Evolutionary conservation across 352 stramenopile genomes (phyloP), one percentile per base, ranked within the genome.

Genomic region (Globisporangium polare): DNA sequence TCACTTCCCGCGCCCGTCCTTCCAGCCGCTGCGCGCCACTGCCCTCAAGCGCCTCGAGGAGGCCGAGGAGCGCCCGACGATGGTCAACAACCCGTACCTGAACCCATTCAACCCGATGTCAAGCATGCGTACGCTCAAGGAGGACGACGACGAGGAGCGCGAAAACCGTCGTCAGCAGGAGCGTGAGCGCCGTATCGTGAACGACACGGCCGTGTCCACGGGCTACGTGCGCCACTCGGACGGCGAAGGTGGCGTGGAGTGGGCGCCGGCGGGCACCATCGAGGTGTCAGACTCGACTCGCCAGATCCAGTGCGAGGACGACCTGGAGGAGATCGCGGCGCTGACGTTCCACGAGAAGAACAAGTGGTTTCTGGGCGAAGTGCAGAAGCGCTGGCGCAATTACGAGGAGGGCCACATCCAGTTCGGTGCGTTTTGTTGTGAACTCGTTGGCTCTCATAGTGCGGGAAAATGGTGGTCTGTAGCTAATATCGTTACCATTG

Each of bases 391-490:
- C 37, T 92, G 83, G 83, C 71, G 83, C 15, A 90, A 71, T 31
- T 93, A 91, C 42, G 84, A 92, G n/a, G 75, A 92, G 24, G 84
- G 85, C 6, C 84, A 93, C 66, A 90, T 94, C 55, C 82, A 91
- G 65, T 93, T 93, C 61, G 71, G 43, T 68, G 46, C 35, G 59
- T 61, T 41, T 52, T 53, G 13, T 10, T 17, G 9, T 49, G 12
- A 53, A n/a, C n/a, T n/a, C n/a, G n/a, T n/a, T 33, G 3, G 29
- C 29, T 10, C 29, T 10, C 29, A 33, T 9, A 53, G 67, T 95
- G 85, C 97, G 39, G 78, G 73, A 2, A 43, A 18, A 8, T 85
- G 29, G 29, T 53, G 26, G 20, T 37, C 2, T 37, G 13, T 53
- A 97, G 45, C 53, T 50, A 27, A 26, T 37, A 26, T 29, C 96